phyloP scores from a whole-genome alignment of 306 rosid genomes.

The Rubus parviflorus region DNA sequence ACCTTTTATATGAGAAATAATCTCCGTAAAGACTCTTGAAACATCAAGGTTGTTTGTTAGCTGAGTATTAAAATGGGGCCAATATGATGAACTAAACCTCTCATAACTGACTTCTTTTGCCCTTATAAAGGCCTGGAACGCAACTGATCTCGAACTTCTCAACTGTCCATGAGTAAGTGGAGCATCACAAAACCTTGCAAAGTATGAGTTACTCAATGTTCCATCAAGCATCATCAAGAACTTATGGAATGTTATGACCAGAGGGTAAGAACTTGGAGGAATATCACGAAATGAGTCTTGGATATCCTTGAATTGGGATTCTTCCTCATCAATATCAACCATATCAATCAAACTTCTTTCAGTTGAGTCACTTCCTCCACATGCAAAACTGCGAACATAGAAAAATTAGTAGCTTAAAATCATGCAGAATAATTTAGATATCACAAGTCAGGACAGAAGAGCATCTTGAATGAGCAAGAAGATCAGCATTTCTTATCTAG shows the following conservation, averaged over 20 bases:
- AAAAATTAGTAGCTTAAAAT: background rate
- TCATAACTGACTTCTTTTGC: constrained; percentile 64
- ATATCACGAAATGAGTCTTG: constrained; percentile 47
- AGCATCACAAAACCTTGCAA: constrained; percentile 40
- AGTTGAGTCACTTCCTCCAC: constrained; percentile 20
- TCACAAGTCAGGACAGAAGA: background rate
- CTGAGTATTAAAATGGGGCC: constrained; percentile 63
- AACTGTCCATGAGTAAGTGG: constrained; percentile 19
- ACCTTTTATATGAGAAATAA: constrained; percentile 70
- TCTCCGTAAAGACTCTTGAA: constrained; percentile 58
- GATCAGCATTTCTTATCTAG: background rate
- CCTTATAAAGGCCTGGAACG: constrained; percentile 47
- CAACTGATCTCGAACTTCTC: constrained; percentile 39
- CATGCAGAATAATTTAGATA: background rate
- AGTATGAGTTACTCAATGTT: constrained; percentile 53
- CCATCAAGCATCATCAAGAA: constrained; percentile 68
- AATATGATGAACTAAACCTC: constrained; percentile 50
- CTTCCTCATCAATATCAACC: constrained; percentile 43
- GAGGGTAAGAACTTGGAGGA: constrained; percentile 44
- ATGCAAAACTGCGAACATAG: constrained; percentile 36
- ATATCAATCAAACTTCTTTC: constrained; percentile 20
- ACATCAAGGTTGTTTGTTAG: constrained; percentile 54
- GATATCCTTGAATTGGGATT: constrained; percentile 40
- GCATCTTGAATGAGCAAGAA: too few relatives aligned
- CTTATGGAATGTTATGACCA: constrained; percentile 56